Evolutionary conservation across 2,329 filamentous ascomycete genomes (phyloP).

Genomic region (Fusarium haematococcum): DNA sequence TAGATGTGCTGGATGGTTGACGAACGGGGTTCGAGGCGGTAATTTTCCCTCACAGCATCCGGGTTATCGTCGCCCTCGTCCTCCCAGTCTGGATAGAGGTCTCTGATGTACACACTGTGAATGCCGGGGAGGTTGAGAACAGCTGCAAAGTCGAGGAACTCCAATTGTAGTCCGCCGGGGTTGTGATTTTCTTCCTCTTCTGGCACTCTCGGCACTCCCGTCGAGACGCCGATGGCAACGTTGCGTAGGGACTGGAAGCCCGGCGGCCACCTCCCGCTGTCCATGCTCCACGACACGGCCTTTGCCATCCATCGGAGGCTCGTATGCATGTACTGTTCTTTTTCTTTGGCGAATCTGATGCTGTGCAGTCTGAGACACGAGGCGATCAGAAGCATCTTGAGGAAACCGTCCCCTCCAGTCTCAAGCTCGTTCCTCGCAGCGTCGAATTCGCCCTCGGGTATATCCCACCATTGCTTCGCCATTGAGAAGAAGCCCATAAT

Average conservation of each 20-base stretch:
- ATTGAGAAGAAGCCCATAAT: not conserved
- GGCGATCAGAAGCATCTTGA: conserved; percentile 30
- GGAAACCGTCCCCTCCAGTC: conserved; percentile 17
- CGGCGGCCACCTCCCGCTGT: conserved; percentile 8
- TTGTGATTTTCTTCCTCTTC: not conserved
- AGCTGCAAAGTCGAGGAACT: not conserved
- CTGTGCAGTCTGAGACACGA: conserved; percentile 25
- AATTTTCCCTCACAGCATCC: not conserved
- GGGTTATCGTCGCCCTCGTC: not conserved
- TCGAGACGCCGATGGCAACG: conserved; percentile 6
- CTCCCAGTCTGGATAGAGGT: not conserved
- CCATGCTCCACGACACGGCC: conserved; percentile 1
- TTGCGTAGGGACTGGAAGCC: conserved; percentile 26
- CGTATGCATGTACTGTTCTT: not conserved
- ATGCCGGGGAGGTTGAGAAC: conserved; percentile 19
- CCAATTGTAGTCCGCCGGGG: not conserved
- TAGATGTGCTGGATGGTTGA: conserved; percentile 7
- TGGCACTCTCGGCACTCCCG: not conserved
- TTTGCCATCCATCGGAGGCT: conserved; percentile 12
- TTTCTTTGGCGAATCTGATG: conserved; percentile 15
- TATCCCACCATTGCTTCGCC: not conserved
- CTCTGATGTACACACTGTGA: conserved; percentile 6
- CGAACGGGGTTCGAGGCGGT: not conserved
- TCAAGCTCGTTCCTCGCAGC: not conserved
- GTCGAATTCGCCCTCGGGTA: not conserved